Evolutionary conservation across 148 eudicot genomes (phyloP), one percentile per base, ranked within the genome.

Genomic region (Chenopodium formosanum): DNA sequence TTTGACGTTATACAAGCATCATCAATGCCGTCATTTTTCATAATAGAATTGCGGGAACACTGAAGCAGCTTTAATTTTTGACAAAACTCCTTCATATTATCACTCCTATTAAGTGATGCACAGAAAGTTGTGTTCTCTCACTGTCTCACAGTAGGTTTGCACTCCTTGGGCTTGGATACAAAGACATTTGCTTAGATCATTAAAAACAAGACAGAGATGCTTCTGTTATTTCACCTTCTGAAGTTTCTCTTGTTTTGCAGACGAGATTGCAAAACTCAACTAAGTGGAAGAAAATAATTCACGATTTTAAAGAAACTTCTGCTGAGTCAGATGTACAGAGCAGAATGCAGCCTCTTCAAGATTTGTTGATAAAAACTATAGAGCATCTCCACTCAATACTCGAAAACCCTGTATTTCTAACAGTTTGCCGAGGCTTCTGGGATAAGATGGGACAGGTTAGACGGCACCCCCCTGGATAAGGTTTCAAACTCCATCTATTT

Each of bases 371-470:
- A 46, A 85, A 82, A 70, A 88, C 91, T 50, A 84, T 91, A 12
- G 85, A 83, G 78, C 86, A 91, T 80, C 91, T 93, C 81, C 91
- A 90, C 78, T 79, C 84, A 10, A 80, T 90, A 48, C 82, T 93
- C 64, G 95, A 93, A 44, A 82, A 83, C 22, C 78, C 78, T 64
- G 91, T 93, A 52, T 90, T 93, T 76, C 70, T 91, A 64, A 76
- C 85, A 17, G 75, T 91, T 72, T 88, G 88, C 74, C 89, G 93
- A 83, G 93, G 90, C 77, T 87, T 90, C 85, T 93, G 97, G 97
- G 97, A 93, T 86, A 89, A 88, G 70, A 87, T 91, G 90, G 97
- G 97, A 62, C 92, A 93, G 87, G 87, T 85, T 64, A 73, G 82
- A 53, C 50, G 22, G 11, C 27, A 27, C 56, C 64, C 52, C 73